These are phyloP conservation scores for Fusarium sarcochroum DNA, from an alignment of 2,329 filamentous ascomycete genomes.

Conservation along the genomic window DNA sequence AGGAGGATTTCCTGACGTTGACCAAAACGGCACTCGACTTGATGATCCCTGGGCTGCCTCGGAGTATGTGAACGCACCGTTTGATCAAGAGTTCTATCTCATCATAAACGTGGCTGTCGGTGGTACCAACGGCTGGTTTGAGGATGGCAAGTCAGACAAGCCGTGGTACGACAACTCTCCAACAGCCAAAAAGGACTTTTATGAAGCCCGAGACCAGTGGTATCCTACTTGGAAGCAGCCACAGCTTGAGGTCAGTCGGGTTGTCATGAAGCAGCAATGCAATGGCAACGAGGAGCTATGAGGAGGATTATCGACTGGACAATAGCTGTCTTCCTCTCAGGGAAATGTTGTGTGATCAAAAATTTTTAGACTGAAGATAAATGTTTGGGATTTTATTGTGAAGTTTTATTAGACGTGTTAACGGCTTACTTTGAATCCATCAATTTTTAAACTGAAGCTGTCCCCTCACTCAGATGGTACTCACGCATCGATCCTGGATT, in stretches of 20 bases:
- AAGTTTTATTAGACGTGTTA: too few relatives aligned
- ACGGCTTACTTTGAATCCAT: too few relatives aligned
- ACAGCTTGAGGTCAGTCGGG: slow-evolving; percentile 77
- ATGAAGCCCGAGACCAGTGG: slow-evolving; percentile 76
- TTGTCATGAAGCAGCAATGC: slow-evolving; percentile 80
- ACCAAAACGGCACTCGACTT: slow-evolving; percentile 75
- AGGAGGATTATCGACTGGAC: slow-evolving; percentile 36
- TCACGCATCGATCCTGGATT: too few relatives aligned
- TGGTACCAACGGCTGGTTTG: slow-evolving; percentile 86
- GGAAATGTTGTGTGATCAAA: neutral
- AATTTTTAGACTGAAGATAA: too few relatives aligned
- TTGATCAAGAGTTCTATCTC: slow-evolving; percentile 82
- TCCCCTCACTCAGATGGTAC: too few relatives aligned
- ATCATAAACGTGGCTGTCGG: slow-evolving; percentile 83
- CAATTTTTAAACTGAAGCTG: too few relatives aligned
- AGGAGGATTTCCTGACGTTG: slow-evolving; percentile 75
- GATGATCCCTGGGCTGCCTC: slow-evolving; percentile 75
- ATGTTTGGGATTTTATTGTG: too few relatives aligned
- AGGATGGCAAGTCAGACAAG: slow-evolving; percentile 78
- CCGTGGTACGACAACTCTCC: slow-evolving; percentile 81
- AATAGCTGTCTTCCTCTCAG: neutral
- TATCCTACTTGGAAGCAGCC: slow-evolving; percentile 78
- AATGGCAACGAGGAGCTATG: slow-evolving; percentile 66
- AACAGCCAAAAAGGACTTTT: slow-evolving; percentile 82
- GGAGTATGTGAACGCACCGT: slow-evolving; percentile 74